Percentiles rank a stretch among this genome's conserved stretches.
These are phyloP conservation scores for Nitzschia palea DNA, from an alignment of 108 stramenopile genomes.

Conservation along the genomic window DNA sequence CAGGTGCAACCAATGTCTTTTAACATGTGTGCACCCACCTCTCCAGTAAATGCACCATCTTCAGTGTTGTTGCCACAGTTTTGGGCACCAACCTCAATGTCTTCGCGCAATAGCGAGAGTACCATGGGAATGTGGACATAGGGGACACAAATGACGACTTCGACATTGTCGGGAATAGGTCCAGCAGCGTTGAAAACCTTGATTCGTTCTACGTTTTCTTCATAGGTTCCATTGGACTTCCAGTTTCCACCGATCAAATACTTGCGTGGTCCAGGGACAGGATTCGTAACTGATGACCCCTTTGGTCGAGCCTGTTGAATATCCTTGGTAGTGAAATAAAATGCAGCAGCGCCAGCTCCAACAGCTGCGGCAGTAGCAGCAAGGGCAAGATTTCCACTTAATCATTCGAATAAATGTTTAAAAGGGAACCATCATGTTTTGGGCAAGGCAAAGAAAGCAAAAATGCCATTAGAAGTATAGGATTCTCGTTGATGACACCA, in stretches of 20 bases:
- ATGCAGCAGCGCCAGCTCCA: neutral
- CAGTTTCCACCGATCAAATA: slow-evolving; percentile 96
- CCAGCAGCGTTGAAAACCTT: slow-evolving; percentile 85
- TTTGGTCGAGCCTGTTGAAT: slow-evolving; percentile 29
- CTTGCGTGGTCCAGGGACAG: slow-evolving; percentile 51
- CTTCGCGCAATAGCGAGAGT: slow-evolving; percentile 60
- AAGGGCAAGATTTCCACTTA: neutral
- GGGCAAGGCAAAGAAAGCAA: too few species aligned
- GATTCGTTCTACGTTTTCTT: slow-evolving; percentile 66
- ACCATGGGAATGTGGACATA: slow-evolving; percentile 73
- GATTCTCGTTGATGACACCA: too few species aligned
- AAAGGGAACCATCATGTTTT: too few species aligned
- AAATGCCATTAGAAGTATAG: too few species aligned
- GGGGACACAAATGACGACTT: slow-evolving; percentile 85
- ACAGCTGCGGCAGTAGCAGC: slow-evolving; percentile 1
- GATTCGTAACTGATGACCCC: slow-evolving; percentile 19
- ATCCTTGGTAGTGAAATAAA: slow-evolving; percentile 7
- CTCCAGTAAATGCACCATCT: slow-evolving; percentile 97
- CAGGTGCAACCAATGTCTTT: slow-evolving; percentile 95
- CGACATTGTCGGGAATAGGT: slow-evolving; percentile 77
- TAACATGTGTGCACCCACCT: slow-evolving; percentile 84
- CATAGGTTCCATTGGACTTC: slow-evolving; percentile 91
- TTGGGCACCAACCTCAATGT: slow-evolving; percentile 86
- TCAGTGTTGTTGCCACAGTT: slow-evolving; percentile 68
- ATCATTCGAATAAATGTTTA: neutral